phyloP scores from a whole-genome alignment of 129 eudicot species.

The Tanacetum coccineum region DNA sequence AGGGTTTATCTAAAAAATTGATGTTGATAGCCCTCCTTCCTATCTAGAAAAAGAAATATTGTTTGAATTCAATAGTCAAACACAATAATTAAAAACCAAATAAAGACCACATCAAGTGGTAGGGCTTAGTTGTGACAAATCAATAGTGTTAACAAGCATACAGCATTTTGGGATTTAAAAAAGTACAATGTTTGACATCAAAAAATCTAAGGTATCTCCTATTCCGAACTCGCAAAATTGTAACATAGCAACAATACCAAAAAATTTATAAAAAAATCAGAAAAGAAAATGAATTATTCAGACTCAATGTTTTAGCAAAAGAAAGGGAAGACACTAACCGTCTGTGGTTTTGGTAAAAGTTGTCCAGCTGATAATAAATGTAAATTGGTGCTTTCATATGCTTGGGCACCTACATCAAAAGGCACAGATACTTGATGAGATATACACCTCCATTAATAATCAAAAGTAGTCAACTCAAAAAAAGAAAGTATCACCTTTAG shows the following conservation, averaged over 20 bases:
- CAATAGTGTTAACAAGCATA: constrained; percentile 2
- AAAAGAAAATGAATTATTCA: constrained; percentile 4
- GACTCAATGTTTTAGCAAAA: too few species aligned
- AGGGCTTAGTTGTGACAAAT: background rate
- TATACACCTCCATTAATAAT: background rate
- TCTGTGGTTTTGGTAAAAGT: constrained; percentile 88
- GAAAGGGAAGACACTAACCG: constrained; percentile 38
- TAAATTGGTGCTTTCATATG: constrained; percentile 87
- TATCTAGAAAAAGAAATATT: too few species aligned
- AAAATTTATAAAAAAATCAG: background rate
- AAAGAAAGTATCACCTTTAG: constrained; percentile 47
- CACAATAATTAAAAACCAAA: background rate
- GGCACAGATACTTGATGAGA: constrained; percentile 8
- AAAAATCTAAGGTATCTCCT: constrained; percentile 1
- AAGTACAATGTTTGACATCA: background rate
- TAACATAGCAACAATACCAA: background rate
- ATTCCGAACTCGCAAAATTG: background rate
- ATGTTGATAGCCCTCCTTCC: too few species aligned
- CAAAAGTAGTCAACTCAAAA: constrained; percentile 1
- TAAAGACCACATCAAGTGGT: background rate
- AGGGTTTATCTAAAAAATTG: too few species aligned
- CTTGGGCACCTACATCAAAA: constrained; percentile 52
- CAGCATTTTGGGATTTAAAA: background rate
- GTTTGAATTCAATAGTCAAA: too few species aligned
- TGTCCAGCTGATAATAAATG: constrained; percentile 81